These are phyloP conservation scores for Asparagopsis taxiformis DNA, from an alignment of 31 red algal genomes.

Conservation along the genomic window DNA sequence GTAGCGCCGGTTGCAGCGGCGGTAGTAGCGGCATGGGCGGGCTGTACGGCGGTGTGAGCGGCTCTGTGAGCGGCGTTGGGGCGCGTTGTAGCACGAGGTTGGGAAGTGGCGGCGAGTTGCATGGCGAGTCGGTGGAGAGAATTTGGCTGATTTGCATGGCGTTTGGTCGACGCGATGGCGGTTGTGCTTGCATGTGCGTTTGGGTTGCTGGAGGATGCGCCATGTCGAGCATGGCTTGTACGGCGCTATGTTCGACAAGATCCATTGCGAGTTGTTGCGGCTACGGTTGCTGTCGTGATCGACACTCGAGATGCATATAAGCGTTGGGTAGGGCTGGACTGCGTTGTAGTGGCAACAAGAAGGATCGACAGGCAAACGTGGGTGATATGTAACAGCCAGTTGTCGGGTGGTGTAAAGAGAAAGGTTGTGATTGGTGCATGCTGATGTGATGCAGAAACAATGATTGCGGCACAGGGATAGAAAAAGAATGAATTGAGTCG, in stretches of 20 bases:
- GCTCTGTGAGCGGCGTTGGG: background rate
- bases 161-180: background rate
- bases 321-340: background rate
- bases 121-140: background rate
- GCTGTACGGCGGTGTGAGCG: conserved; percentile 6
- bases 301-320: background rate
- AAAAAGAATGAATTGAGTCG: too few relatives aligned
- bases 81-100: background rate
- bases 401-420: too few relatives aligned
- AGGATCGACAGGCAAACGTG: too few relatives aligned
- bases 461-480: too few relatives aligned
- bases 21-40: background rate
- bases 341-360: too few relatives aligned
- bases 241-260: conserved; percentile 27
- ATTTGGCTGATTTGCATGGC: too few relatives aligned
- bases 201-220: background rate
- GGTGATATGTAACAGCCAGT: too few relatives aligned
- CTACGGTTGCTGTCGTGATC: background rate
- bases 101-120: background rate
- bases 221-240: conserved; percentile 33
- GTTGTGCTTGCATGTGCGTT: background rate
- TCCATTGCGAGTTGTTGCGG: conserved; percentile 25
- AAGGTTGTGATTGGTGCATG: too few relatives aligned
- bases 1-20: background rate
- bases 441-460: too few relatives aligned